phyloP scores from a whole-genome alignment of 1,139 yeast species.

The Diutina siamensis region DNA sequence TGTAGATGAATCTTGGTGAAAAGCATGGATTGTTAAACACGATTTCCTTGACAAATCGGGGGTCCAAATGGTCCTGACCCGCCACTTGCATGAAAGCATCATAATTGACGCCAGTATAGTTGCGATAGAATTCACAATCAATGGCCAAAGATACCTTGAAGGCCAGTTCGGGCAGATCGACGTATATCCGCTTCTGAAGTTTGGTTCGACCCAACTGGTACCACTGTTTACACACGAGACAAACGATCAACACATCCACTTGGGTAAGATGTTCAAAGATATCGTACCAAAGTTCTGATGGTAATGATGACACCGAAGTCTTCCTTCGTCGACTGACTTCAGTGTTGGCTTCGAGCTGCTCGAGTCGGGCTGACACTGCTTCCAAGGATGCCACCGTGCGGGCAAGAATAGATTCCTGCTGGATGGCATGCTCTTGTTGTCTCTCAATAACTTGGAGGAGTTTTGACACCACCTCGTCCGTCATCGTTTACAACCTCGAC shows the following conservation, averaged over 20 bases:
- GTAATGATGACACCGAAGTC: neutral
- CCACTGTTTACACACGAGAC: slow-evolving; percentile 2
- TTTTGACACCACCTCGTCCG: neutral
- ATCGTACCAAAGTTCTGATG: slow-evolving; percentile 1
- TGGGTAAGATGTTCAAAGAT: slow-evolving; percentile 1
- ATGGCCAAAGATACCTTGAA: slow-evolving; percentile 2
- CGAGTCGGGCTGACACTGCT: neutral
- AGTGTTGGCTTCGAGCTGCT: neutral
- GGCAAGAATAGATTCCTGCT: neutral
- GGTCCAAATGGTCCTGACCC: slow-evolving; percentile 1
- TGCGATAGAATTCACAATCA: slow-evolving; percentile 4
- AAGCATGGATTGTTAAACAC: slow-evolving; percentile 6
- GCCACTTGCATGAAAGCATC: slow-evolving; percentile 5
- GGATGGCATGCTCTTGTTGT: neutral
- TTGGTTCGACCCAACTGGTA: neutral
- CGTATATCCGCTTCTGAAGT: slow-evolving; percentile 1
- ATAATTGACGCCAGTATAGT: slow-evolving; percentile 4
- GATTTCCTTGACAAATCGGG: slow-evolving; percentile 4
- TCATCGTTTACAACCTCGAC: no score
- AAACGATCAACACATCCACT: neutral
- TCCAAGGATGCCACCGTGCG: neutral
- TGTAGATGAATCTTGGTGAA: slow-evolving; percentile 4
- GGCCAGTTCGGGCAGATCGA: slow-evolving; percentile 1
- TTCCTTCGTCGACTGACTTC: neutral
- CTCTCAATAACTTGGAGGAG: neutral